phyloP scores from a whole-genome alignment of 495 filamentous ascomycete genomes.

The Cryomyces minteri region DNA sequence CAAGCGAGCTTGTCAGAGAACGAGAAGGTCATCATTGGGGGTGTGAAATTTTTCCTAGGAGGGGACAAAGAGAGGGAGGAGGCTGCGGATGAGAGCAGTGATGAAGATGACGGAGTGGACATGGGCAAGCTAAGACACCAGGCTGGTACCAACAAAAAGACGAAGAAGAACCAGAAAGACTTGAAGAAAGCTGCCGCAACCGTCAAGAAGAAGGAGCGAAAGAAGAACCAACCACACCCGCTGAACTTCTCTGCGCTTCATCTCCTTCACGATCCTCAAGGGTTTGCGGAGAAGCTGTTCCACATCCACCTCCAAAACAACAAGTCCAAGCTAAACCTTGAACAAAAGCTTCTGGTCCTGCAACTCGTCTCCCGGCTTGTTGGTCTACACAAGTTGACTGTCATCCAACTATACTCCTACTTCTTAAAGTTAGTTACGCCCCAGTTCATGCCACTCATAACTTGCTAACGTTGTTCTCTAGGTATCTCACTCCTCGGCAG shows the following conservation, averaged over 20 bases:
- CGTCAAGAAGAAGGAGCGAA: conserved; percentile 63
- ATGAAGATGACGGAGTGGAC: conserved; percentile 58
- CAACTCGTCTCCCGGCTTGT: conserved; percentile 82
- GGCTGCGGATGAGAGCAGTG: conserved; percentile 70
- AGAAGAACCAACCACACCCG: conserved; percentile 69
- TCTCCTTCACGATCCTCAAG: conserved; percentile 86
- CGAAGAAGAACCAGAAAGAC: conserved; percentile 60
- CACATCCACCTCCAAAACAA: conserved; percentile 74
- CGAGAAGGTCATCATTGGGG: conserved; percentile 73
- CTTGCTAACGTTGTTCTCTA: neutral
- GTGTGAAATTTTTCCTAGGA: conserved; percentile 86
- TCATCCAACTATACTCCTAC: conserved; percentile 75
- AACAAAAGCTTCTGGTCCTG: conserved; percentile 73
- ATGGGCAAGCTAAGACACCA: conserved; percentile 69
- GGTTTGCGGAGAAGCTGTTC: conserved; percentile 82
- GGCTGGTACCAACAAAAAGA: conserved; percentile 85
- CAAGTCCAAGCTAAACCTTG: conserved; percentile 74
- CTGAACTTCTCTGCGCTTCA: conserved; percentile 98
- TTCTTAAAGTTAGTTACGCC: conserved; percentile 39
- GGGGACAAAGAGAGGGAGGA: conserved; percentile 91
- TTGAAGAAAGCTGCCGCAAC: conserved; percentile 62
- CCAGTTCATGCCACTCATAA: neutral
- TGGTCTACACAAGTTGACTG: conserved; percentile 75
- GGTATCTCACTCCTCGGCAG: conserved; percentile 68
- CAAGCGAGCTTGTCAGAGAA: conserved; percentile 67